Base-by-base conservation (phyloP, 2,329 filamentous ascomycete species). In the Microdochium nivale region DNA sequence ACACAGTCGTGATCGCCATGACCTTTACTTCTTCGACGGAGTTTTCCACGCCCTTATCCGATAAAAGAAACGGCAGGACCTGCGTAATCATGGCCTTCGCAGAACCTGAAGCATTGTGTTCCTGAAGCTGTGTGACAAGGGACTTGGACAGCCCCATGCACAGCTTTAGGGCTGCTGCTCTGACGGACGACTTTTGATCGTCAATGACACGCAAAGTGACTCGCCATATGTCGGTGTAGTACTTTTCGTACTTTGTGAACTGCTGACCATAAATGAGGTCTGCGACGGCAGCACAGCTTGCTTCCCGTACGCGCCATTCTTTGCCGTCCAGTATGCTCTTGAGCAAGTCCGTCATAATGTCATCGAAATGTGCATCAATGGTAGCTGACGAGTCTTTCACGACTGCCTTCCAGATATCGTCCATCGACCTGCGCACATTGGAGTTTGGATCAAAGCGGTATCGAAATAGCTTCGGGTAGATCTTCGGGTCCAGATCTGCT, bases 401-500 rank as follows among this genome's bases (percentile, higher is more conserved):
- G n/a, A 99, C 72, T 0, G 92, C 86, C 61, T 88, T 91, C 94
- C 94, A 99, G 58, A 99, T 97, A 56, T 95, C 90, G 52, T 95
- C 91, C 94, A 99, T 99, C 1, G 92, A 96, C 48, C 84, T 80
- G 65, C 92, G 89, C 13, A 97, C 94, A 57, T 95, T 96, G 2
- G 84, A 78, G 63, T 96, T 97, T 0, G 94, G 94, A 66, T 99
- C 94, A 55, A 97, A 97, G 49, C 90, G 80, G 68, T 97, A 99
- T 48, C 94, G 82, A 69, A 87, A 99, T 2, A 99, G 80, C 70
- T 96, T 97, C 0, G 91, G 90, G 61, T 96, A 97, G 16, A 99
- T 80, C 66, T 95, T 96, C 0, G 91, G 90, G 60, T 97, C 95
- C 53, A 94, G 79, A 54, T 83, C 80, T 0, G 91, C 91, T 61